These are phyloP conservation scores for Cyclocybe cylindracea DNA, from an alignment of 768 basidiomycete species.

Conservation along the genomic window DNA sequence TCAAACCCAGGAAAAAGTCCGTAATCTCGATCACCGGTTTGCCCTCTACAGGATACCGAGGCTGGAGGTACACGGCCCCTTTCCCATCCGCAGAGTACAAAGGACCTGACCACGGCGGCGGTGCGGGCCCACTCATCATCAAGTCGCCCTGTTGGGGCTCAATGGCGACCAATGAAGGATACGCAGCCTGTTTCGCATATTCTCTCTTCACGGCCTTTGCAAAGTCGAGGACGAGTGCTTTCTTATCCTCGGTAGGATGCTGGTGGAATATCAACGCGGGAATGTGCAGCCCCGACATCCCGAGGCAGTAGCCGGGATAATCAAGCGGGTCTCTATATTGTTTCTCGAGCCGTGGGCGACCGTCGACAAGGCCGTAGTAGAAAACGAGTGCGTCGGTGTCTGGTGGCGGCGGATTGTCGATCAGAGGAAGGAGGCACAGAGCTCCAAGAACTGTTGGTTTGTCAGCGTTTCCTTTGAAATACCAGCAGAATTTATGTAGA, in stretches of 20 bases:
- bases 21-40: slow-evolving; percentile 15
- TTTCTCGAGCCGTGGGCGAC: slow-evolving; percentile 13
- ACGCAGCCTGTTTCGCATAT: slow-evolving; percentile 14
- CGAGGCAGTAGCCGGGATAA: slow-evolving; percentile 19
- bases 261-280: slow-evolving; percentile 11
- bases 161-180: slow-evolving; percentile 16
- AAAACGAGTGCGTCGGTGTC: slow-evolving; percentile 13
- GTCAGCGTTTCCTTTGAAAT: neutral
- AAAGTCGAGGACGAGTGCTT: slow-evolving; percentile 9
- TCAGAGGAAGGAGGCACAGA: slow-evolving; percentile 11
- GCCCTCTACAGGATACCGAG: slow-evolving; percentile 7
- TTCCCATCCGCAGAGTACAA: slow-evolving; percentile 16
- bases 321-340: slow-evolving; percentile 12
- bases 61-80: slow-evolving; percentile 12
- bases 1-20: slow-evolving; percentile 17
- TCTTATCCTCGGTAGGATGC: slow-evolving; percentile 10
- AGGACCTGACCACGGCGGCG: slow-evolving; percentile 15
- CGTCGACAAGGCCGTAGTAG: slow-evolving; percentile 18
- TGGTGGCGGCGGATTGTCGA: slow-evolving; percentile 14
- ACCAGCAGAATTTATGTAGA: neutral
- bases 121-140: slow-evolving; percentile 12
- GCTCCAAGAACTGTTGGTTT: slow-evolving; percentile 11
- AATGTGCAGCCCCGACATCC: slow-evolving; percentile 14
- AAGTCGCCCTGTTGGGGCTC: slow-evolving; percentile 14
- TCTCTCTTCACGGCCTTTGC: slow-evolving; percentile 15